Conservation (phyloP, 257 asterid species). For the Verbena officinalis region DNA sequence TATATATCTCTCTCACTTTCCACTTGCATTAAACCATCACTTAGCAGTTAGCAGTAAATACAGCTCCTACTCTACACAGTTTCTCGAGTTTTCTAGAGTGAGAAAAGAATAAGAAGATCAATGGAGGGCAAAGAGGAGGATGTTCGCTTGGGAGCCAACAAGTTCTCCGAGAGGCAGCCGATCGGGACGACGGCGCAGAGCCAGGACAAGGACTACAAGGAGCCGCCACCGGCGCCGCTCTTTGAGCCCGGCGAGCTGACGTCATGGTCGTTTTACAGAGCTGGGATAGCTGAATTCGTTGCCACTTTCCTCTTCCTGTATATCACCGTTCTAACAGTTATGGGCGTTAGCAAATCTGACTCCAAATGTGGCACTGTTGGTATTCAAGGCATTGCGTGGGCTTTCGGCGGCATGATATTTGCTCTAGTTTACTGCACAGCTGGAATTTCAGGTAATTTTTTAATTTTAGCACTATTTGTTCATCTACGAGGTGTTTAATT, state of each 20-base stretch:
- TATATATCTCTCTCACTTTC: conserved; percentile 29
- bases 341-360: conserved; percentile 50
- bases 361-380: conserved; percentile 61
- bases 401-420: conserved; percentile 74
- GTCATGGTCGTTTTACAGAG: conserved; percentile 67
- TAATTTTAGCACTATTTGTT: background rate
- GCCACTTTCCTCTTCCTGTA: conserved; percentile 65
- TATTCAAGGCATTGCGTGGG: conserved; percentile 77
- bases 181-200: conserved; percentile 68
- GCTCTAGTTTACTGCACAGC: conserved; percentile 79
- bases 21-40: conserved; percentile 29
- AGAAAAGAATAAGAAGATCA: background rate
- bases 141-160: conserved; percentile 62
- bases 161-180: conserved; percentile 60
- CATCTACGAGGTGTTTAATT: background rate
- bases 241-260: conserved; percentile 62
- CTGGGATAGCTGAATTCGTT: conserved; percentile 64
- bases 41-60: background rate
- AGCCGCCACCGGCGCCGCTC: conserved; percentile 68
- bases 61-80: background rate
- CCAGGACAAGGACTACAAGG: conserved; percentile 68
- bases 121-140: conserved; percentile 72
- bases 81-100: background rate
- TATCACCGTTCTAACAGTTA: conserved; percentile 52
- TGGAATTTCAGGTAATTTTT: conserved; percentile 55